phyloP scores from a whole-genome alignment of 805 yeast species.

The Wickerhamiella bombiphila region DNA sequence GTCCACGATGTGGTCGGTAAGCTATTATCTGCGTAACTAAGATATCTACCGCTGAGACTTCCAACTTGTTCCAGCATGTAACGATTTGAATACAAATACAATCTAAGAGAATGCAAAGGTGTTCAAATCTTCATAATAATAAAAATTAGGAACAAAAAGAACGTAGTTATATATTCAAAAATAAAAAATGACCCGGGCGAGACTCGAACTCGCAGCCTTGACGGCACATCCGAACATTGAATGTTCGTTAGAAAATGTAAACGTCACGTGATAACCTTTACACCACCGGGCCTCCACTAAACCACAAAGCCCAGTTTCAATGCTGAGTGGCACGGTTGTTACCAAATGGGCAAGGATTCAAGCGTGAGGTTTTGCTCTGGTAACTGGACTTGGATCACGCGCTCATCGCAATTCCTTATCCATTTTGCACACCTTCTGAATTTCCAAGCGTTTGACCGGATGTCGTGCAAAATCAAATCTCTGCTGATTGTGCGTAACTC shows the following conservation, averaged over 20 bases:
- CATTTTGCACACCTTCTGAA: no score
- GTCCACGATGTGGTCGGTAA: not conserved
- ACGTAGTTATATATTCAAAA: not conserved
- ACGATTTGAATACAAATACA: not conserved
- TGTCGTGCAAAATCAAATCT: no score
- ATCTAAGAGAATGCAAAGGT: not conserved
- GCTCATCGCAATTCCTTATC: no score
- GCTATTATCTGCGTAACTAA: not conserved
- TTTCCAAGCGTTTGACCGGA: no score
- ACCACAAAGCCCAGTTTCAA: no score
- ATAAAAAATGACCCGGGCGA: slow-evolving; percentile 17
- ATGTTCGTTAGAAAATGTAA: slow-evolving; percentile 8
- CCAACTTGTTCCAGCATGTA: not conserved
- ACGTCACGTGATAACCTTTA: slow-evolving; percentile 19
- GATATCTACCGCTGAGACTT: not conserved
- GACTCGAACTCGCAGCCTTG: slow-evolving; percentile 20
- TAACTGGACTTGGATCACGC: no score
- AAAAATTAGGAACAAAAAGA: not conserved
- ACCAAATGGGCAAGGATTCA: no score
- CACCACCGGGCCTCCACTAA: slow-evolving; percentile 11
- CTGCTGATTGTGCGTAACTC: no score
- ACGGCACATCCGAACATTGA: slow-evolving; percentile 8
- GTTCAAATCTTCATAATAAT: no score
- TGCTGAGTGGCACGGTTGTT: no score
- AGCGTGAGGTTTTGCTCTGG: no score